Evolutionary conservation across 2,329 filamentous ascomycete genomes (phyloP), one percentile per base, ranked within the genome.

Genomic region (Fusarium sp.): DNA sequence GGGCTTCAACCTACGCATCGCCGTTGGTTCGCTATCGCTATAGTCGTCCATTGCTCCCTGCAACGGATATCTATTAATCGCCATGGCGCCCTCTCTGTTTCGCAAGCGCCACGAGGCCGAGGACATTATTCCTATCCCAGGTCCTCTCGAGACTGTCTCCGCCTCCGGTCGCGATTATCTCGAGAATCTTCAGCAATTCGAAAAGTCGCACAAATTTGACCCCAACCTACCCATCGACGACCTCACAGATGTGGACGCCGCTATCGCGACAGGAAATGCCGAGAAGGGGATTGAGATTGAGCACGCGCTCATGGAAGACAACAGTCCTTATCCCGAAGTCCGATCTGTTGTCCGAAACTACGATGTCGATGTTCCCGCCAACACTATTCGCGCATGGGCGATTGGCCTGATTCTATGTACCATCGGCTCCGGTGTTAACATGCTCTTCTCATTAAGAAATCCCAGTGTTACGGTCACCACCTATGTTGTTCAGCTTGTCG

Each of bases 261-360:
- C 85, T 28, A 82, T 89, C 47, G 79, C 83, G 43, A 84, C 83
- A 3, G 82, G 84, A 62, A 86, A 89, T 77, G 81, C 84, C 68
- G 86, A 86, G 71, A 86, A 87, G 76, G 86, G 86, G 57, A 78
- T 86, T 51, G 83, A 85, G 63, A 84, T 90, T 69, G 86, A 89
- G 72, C 84, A 86, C 71, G 86, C 87, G 48, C 79, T 87, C 61
- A 82, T 89, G 73, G 84, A 90, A 75, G 88, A 91, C 60, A 88
- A 91, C 76, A 91, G 89, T 49, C 89, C 89, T 4, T 91, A 91
- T 74, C 87, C 88, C 40, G 89, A 91, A 80, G 89, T 91, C 57
- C 87, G 89, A 71, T 87, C 89, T 27, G 87, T 89, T 20, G 89
- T 91, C 20, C 82, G 87, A 64, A 91, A 90, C 75, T 85, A 86